These are phyloP conservation scores for Sedum album DNA, from an alignment of 164 flowering plant species.

Conservation along the genomic window DNA sequence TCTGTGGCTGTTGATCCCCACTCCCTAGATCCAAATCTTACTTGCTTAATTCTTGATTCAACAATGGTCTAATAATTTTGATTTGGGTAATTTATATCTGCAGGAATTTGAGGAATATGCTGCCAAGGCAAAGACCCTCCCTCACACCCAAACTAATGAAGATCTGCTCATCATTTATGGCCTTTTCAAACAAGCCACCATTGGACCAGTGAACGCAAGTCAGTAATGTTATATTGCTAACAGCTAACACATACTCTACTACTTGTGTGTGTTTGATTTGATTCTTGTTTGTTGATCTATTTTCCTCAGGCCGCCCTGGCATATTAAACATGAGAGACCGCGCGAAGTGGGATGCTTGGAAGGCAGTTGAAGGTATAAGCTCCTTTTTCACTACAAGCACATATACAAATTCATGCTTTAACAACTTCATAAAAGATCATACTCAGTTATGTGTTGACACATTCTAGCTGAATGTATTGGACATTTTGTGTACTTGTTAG, in stretches of 20 bases:
- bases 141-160: slow-evolving; percentile 39
- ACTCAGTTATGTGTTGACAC: not conserved
- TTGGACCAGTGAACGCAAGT: slow-evolving; percentile 60
- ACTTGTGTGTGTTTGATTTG: not conserved
- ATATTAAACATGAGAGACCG: slow-evolving; percentile 42
- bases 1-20: no score
- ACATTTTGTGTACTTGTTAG: slow-evolving; percentile 17
- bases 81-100: no score
- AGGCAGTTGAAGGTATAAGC: slow-evolving; percentile 47
- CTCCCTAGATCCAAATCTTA: no score
- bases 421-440: not conserved
- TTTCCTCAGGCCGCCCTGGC: slow-evolving; percentile 51
- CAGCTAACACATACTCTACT: not conserved
- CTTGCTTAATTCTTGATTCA: no score
- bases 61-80: no score
- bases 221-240: no score
- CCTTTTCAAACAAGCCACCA: slow-evolving; percentile 62
- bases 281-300: not conserved
- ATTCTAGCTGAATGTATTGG: no score
- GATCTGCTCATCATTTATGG: slow-evolving; percentile 52
- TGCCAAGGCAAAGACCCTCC: slow-evolving; percentile 48
- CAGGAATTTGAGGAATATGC: slow-evolving; percentile 63
- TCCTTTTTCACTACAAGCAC: not conserved
- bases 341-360: slow-evolving; percentile 82
- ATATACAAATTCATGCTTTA: not conserved